Evolutionary conservation across 495 filamentous ascomycete genomes (phyloP), one percentile per base, ranked within the genome.

Genomic region (Penicillium ochrochloron): DNA sequence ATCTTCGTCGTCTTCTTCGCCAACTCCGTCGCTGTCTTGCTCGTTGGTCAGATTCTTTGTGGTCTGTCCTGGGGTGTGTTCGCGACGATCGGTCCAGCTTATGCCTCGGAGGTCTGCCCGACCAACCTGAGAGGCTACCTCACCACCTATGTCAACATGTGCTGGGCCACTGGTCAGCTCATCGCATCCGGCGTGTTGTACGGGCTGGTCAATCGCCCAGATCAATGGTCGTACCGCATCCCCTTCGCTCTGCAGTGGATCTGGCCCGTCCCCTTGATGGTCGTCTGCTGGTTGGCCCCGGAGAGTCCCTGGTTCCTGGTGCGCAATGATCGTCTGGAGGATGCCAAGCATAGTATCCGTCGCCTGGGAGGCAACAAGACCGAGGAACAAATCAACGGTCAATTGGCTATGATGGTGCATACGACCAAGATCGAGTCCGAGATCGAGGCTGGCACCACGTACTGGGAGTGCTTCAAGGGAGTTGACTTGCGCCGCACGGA

Each of bases 401-500:
- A 80, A 72, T 64, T 88, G 0, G 81, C 85, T 14, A 86, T 88
- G 73, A 87, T 90, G 57, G 73, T 84, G 0, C 84, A 89, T 60
- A 90, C 88, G 0, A 82, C 86, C 62, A 80, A 85, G 21, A 75
- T 89, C 10, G 89, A 91, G 69, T 72, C 78, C 35, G 77, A 86
- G 60, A 77, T 88, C 44, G 82, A 85, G 64, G 77, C 80, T 21
- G 87, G 87, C 7, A 84, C 80, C 27, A 83, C 76, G 37, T 91
- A 89, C 68, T 66, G 74, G 58, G 90, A 92, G 65, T 90, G 90
- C 76, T 92, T 92, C 79, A 86, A 84, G 71, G 89, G 90, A 0
- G 82, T 84, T 9, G 85, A 93, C 61, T 76, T 84, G 37, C 84
- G 89, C 34, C 87, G 91, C 23, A 94, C 91, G 2, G 88, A 90